Conservation (phyloP, 805 yeast genomes). For the Hanseniaspora valbyensis region DNA sequence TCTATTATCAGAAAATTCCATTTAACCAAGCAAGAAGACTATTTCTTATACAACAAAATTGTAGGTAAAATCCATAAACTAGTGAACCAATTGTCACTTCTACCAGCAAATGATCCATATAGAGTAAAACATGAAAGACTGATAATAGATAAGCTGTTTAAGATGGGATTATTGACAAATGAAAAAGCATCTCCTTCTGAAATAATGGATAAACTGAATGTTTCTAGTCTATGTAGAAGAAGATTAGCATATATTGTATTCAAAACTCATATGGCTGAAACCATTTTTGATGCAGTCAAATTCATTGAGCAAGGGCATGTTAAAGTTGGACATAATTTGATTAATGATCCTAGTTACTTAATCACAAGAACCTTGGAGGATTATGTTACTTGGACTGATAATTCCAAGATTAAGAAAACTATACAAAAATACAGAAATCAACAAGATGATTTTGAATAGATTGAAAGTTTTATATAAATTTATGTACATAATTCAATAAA, state of each 20-base stretch:
- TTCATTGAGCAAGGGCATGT: slow-evolving; percentile 96
- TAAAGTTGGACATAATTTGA: slow-evolving; percentile 89
- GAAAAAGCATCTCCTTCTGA: slow-evolving; percentile 62
- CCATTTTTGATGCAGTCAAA: slow-evolving; percentile 75
- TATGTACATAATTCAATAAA: no score
- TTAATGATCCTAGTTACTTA: slow-evolving; percentile 90
- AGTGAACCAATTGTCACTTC: slow-evolving; percentile 72
- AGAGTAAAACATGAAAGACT: slow-evolving; percentile 81
- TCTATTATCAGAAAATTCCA: slow-evolving; percentile 94
- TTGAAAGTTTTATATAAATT: not conserved
- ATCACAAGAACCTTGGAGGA: slow-evolving; percentile 93
- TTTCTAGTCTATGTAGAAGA: slow-evolving; percentile 83
- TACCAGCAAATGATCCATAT: slow-evolving; percentile 79
- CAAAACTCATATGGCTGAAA: slow-evolving; percentile 86
- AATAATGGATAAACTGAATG: slow-evolving; percentile 82
- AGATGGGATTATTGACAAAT: slow-evolving; percentile 62
- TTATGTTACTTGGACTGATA: slow-evolving; percentile 95
- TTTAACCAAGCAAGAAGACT: slow-evolving; percentile 88
- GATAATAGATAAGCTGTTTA: slow-evolving; percentile 72
- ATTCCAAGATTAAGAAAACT: slow-evolving; percentile 82
- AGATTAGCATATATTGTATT: slow-evolving; percentile 92
- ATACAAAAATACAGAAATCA: slow-evolving; percentile 76
- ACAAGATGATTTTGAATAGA: slow-evolving; percentile 46
- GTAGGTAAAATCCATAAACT: slow-evolving; percentile 86
- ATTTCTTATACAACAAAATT: slow-evolving; percentile 81